Base-by-base conservation (phyloP, 202 grass and related monocot species). In the Panicum virgatum region DNA sequence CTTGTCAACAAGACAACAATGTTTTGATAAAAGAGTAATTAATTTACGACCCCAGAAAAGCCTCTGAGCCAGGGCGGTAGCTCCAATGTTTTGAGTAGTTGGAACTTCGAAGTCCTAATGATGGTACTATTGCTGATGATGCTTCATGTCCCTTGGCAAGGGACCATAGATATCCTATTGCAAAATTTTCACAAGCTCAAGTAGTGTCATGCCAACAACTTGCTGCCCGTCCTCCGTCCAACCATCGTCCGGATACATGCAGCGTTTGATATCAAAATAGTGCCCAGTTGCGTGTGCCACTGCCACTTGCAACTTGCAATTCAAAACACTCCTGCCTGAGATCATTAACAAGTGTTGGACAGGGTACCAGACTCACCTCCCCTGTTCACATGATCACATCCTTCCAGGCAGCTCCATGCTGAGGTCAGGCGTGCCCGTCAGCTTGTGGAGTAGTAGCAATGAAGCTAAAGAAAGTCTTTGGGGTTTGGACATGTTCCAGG, bases 131-230 rank as follows among this genome's bases (percentile, higher is more conserved):
- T n/a, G n/a, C n/a, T 67, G 59, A 73, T 70, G 72, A 57, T 56
- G 66, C 8, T 59, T 10, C 59, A 66, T 88, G 80, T 76, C 72
- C 39, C 75, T 73, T 52, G 60, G 61, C 23, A 79, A 67, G 68
- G 80, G 61, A 84, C 51, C 39, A 79, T 45, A 37, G 42, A 62
- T 88, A 80, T 75, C 20, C 62, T 84, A 84, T 62, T 66, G 67
- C n/a, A 37, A 67, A 64, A 32, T 3, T 6, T 29, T 39, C 50
- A 59, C 14, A 1, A 20, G 69, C 7, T 37, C 12, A 65, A 38
- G n/a, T 39, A 29, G 13, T 51, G 71, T 30, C 76, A 75, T 20
- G 42, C 23, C 69, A 84, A 73, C 81, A 43, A 79, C 75, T 3
- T 20, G 78, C 50, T 73, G 59, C 32, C 64, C 74, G 13, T 83